Evolutionary conservation across 257 asterid genomes (phyloP).

Genomic region (Handroanthus guayacan): DNA sequence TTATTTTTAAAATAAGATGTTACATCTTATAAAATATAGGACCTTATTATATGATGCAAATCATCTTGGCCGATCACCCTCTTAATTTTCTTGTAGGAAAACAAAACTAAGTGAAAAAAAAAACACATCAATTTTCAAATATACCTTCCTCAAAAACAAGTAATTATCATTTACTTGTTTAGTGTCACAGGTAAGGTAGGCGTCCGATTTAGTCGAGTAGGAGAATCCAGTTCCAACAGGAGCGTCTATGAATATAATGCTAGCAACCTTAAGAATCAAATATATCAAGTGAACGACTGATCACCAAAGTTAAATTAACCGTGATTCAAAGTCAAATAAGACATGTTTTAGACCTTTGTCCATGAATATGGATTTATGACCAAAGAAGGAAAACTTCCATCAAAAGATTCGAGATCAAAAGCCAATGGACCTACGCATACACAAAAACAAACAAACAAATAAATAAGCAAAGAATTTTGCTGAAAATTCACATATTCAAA

Average conservation of each 20-base stretch:
- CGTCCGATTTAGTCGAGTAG: background rate
- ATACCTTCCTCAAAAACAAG: background rate
- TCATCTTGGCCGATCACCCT: no score
- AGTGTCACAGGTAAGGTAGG: background rate
- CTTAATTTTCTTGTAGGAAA: background rate
- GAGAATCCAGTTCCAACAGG: background rate
- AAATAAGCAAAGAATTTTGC: background rate
- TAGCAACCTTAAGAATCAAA: constrained; percentile 4
- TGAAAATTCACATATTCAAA: no score
- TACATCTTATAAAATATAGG: no score
- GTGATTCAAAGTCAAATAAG: no score
- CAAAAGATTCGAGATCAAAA: constrained; percentile 35
- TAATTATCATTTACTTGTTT: background rate
- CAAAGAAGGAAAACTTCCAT: background rate
- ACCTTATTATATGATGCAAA: no score
- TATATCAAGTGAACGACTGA: no score
- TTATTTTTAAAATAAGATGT: no score
- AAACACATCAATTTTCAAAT: background rate
- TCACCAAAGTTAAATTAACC: no score
- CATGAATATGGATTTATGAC: background rate
- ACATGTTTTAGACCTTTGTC: background rate
- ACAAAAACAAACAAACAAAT: background rate
- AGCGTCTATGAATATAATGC: background rate
- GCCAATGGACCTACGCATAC: background rate
- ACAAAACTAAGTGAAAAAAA: background rate